Percentiles rank a stretch among this genome's conserved stretches.
Conservation (phyloP, 2,329 filamentous ascomycete genomes). For the Sporothrix pseudoabietina region DNA sequence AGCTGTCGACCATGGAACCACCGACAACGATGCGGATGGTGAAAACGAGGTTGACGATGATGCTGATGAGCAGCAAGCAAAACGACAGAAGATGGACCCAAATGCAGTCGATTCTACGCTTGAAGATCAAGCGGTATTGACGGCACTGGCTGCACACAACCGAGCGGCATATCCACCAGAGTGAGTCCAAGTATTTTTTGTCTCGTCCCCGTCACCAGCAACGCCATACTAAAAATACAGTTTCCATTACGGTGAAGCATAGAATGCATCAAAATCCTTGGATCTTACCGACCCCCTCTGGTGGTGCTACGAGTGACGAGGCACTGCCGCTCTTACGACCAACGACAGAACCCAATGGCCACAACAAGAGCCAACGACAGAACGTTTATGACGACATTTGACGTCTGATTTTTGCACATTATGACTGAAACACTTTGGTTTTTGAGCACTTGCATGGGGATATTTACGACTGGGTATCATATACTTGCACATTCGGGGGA, state of each 20-base stretch:
- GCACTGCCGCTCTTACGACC: background rate
- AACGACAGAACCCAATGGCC: background rate
- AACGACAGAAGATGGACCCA: constrained; percentile 46
- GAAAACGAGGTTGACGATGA: constrained; percentile 37
- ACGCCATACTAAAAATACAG: background rate
- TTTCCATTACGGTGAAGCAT: constrained; percentile 32
- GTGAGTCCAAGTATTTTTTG: constrained; percentile 42
- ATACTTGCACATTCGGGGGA: background rate
- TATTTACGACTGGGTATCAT: constrained; percentile 1
- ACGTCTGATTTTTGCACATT: background rate
- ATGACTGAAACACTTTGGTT: background rate
- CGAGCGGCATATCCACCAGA: constrained; percentile 48
- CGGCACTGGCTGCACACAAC: constrained; percentile 50
- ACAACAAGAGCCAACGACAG: background rate
- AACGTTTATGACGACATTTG: background rate
- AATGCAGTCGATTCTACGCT: constrained; percentile 41
- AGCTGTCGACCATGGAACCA: background rate
- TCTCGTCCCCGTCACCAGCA: background rate
- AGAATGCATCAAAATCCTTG: background rate
- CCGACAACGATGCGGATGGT: background rate
- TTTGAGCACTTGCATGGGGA: background rate
- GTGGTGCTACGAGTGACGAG: background rate
- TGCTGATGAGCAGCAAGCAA: constrained; percentile 41
- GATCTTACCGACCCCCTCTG: background rate
- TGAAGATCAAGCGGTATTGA: constrained; percentile 54